Base-by-base conservation (phyloP, 495 filamentous ascomycete species). In the Astrocystis sublimbata region DNA sequence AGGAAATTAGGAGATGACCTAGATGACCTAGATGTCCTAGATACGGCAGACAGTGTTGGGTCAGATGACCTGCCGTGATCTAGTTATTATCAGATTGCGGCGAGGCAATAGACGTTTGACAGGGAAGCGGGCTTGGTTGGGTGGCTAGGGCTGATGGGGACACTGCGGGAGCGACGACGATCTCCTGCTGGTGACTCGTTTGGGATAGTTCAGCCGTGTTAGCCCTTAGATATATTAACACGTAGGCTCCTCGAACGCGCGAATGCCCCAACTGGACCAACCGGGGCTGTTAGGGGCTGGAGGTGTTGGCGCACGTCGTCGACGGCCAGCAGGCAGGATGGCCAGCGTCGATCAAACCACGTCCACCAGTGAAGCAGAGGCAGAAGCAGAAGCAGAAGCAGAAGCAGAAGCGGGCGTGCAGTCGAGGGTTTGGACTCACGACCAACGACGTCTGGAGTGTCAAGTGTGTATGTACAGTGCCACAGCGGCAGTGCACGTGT, bases 81-180 rank as follows among this genome's bases (percentile, higher is more conserved):
- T n/a, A 19, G 35, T 31, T 23, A 15, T 38, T 45, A 61, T 53
- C 26, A 35, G 15, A 40, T 7, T 15, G 58, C 38, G 43, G 17
- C 12, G 31, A 47, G 26, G 31, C 5, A 23, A 36, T n/a, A 40
- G 47, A 30, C 33, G 47, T 28, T 46, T 35, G 58, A 57, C 53
- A 57, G 53, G 53, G n/a, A 61, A n/a, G n/a, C n/a, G n/a, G n/a
- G 15, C 38, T 26, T 12, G 47, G 47, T 26, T 35, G 19, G n/a
- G 47, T 12, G 49, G 47, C 47, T 43, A 35, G 17, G 38, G 38
- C 38, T 53, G 47, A 53, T 53, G 58, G 38, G 49, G 49, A 42
- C 41, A 41, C 38, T 61, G 58, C 58, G 26, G 58, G 38, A 61
- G 38, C 38, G 58, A 61, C 40, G 46, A 60, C 58, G 58, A 61